Evolutionary conservation across 768 basidiomycete genomes (phyloP), one percentile per base, ranked within the genome.

Genomic region (Trametes sanguinea): DNA sequence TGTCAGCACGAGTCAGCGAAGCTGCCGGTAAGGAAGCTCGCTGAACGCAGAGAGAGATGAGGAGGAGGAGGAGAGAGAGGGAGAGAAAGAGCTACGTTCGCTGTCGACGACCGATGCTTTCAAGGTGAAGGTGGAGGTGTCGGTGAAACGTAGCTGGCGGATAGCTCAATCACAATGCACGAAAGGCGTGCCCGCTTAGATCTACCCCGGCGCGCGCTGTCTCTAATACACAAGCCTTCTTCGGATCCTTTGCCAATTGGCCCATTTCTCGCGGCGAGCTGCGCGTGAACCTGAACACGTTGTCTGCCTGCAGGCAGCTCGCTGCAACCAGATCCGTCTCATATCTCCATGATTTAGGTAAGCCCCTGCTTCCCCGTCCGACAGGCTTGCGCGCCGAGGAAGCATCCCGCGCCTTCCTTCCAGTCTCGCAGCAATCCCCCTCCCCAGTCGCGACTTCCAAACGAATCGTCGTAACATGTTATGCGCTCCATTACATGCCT

Each of bases 291-390:
- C 64, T 63, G 65, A 63, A 67, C 71, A 72, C 71, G 71, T 69
- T 69, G 62, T 60, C 65, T 69, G 71, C 71, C 71, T 72, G 71
- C 71, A 72, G 71, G 71, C 71, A 70, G 55, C 54, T 52, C 33
- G 35, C 54, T 65, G 42, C 61, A 22, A 43, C 59, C 65, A 69
- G 63, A 69, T 70, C 69, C 65, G 63, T 66, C 47, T 57, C 63
- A 62, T 63, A 62, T 67, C 60, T 67, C 51, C 65, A 65, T 63
- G 63, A 62, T 66, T 71, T 71, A 71, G 64, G 68, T 71, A 71
- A 71, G 60, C 61, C 53, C 35, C 62, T 51, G 51, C 57, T 59
- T 67, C 54, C 62, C 62, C 57, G 64, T 65, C 61, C 67, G 52
- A 64, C 62, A 47, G 62, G 45, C 54, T 57, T 54, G 50, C 51